Evolutionary conservation across 306 rosid species (phyloP), one percentile per base, ranked within the genome.

Genomic region (Luffa acutangula): DNA sequence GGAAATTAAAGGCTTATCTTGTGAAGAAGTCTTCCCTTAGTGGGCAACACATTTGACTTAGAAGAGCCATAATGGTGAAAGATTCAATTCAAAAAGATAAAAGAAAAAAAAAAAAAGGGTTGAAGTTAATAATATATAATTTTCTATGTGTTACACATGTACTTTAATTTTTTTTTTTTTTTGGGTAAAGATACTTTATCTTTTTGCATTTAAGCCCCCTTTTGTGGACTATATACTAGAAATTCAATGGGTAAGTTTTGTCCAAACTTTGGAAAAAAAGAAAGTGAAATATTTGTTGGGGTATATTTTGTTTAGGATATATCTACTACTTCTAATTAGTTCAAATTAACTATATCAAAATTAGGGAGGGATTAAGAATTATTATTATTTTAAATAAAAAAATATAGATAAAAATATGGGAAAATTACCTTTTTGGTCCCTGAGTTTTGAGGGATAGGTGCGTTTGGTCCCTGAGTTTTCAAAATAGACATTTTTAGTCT

Each of bases 1-100:
- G 31, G 34, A 18, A 57, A 20, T 12, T 25, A 25, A 25, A 25
- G 31, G 4, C 63, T 18, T 57, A 57, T 17, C 14, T 3, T 39
- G 11, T 59, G 12, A 31, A 6, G 3, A 37, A 39, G 21, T 66
- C 49, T 39, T 13, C 42, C 18, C 18, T n/a, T 11, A 69, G 36
- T 43, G 54, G 75, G 75, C 76, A 45, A 70, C 39, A 70, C 49
- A 70, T 70, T 70, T 43, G 76, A 70, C 76, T 63, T 67, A 42
- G 49, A 39, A n/a, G 12, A 67, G 34, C 75, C 54, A 70, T 43
- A 70, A 2, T 43, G 31, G 76, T 20, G 36, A 20, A 42, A 70
- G 15, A 12, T 45, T 70, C 34, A 70, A 43, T 39, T 67, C 75
- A 70, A 42, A 67, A 42, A 25, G 39, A 70, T 15, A 8, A 41